A percentile compares a stretch with the other conserved stretches of the same genome.
These are phyloP conservation scores for Acanthamoeba comandoni DNA, from an alignment of 208 protist species.

Conservation along the genomic window DNA sequence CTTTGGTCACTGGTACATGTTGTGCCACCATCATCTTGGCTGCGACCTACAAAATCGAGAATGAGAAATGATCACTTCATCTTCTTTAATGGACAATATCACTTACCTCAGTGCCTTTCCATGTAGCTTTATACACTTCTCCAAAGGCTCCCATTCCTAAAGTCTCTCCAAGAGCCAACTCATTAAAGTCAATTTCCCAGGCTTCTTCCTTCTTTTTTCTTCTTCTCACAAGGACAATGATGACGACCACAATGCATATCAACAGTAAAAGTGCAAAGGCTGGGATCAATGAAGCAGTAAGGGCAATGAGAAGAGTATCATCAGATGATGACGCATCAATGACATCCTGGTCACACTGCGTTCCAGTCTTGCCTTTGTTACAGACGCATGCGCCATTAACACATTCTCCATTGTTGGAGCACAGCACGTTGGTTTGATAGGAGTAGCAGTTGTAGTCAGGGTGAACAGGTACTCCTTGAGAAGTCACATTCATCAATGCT, in stretches of 20 bases:
- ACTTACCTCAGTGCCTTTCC: conserved; percentile 66
- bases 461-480: no score
- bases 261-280: no score
- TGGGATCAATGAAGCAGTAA: no score
- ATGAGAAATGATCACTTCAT: no score
- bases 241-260: no score
- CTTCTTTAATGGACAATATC: no score
- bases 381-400: not conserved
- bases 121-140: conserved; percentile 16
- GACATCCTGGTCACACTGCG: not conserved
- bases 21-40: conserved; percentile 51
- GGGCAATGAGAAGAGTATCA: not conserved
- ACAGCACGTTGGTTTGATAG: not conserved
- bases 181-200: no score
- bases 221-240: no score
- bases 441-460: no score
- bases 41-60: no score
- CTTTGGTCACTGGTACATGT: conserved; percentile 12
- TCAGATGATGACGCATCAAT: not conserved
- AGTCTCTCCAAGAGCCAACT: conserved; percentile 19
- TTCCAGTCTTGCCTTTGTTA: not conserved
- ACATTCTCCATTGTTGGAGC: conserved; percentile 33
- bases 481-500: no score
- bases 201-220: no score
- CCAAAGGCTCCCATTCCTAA: conserved; percentile 59